phyloP scores from a whole-genome alignment of 1,139 yeast species.

The Nakaseomyces bracarensis region DNA sequence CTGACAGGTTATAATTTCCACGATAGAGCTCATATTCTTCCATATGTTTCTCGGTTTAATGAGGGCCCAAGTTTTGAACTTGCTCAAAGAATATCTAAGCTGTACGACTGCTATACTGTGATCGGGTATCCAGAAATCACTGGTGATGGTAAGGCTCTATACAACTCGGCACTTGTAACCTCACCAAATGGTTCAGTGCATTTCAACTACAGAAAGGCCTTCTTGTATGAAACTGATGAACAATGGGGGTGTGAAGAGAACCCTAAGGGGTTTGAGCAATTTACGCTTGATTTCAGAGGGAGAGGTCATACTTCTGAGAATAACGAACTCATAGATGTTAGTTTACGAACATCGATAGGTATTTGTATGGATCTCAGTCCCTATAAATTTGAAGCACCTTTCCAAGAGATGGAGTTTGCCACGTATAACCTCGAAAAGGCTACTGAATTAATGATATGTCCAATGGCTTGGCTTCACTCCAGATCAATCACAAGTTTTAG shows the following conservation, averaged over 20 bases:
- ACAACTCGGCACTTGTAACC: slow-evolving; percentile 66
- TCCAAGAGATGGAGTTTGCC: slow-evolving; percentile 65
- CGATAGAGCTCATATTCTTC: slow-evolving; percentile 44
- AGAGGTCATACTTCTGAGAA: slow-evolving; percentile 10
- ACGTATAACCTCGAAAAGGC: slow-evolving; percentile 41
- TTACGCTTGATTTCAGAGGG: slow-evolving; percentile 17
- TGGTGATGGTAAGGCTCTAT: slow-evolving; percentile 34
- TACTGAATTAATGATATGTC: slow-evolving; percentile 56
- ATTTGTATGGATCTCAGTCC: slow-evolving; percentile 97
- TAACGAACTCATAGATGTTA: slow-evolving; percentile 18
- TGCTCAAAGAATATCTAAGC: slow-evolving; percentile 47
- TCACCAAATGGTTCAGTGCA: slow-evolving; percentile 50
- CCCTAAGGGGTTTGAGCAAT: slow-evolving; percentile 44
- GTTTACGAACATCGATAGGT: slow-evolving; percentile 51
- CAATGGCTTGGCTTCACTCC: slow-evolving; percentile 82
- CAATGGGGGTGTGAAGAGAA: slow-evolving; percentile 74
- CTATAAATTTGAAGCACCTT: slow-evolving; percentile 73
- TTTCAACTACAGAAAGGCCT: slow-evolving; percentile 68
- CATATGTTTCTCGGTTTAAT: slow-evolving; percentile 45
- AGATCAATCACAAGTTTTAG: slow-evolving; percentile 31
- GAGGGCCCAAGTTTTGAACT: slow-evolving; percentile 45
- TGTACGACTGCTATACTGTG: slow-evolving; percentile 56
- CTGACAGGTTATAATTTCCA: slow-evolving; percentile 76
- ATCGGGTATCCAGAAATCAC: slow-evolving; percentile 72
- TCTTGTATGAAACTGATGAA: slow-evolving; percentile 72